These are phyloP conservation scores for Lycium ferocissimum DNA, from an alignment of 257 asterid genomes.

Conservation along the genomic window DNA sequence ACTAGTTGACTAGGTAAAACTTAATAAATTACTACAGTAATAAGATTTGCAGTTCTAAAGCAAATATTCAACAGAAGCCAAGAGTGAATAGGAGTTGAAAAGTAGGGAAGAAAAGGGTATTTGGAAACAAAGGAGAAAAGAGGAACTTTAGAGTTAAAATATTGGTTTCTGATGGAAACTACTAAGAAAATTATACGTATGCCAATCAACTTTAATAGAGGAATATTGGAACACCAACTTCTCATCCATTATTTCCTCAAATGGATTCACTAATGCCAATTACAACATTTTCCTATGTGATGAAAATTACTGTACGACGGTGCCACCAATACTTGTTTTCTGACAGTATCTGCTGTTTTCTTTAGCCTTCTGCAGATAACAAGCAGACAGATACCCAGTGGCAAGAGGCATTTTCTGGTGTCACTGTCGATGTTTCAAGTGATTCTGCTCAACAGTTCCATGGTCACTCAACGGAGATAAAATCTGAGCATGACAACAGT, in stretches of 20 bases:
- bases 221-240: background rate
- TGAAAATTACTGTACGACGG: background rate
- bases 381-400: slow-evolving; percentile 36
- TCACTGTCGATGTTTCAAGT: slow-evolving; percentile 33
- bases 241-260: slow-evolving; percentile 6
- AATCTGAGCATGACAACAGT: slow-evolving; percentile 35
- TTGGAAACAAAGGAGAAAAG: background rate
- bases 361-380: slow-evolving; percentile 44
- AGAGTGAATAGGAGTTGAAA: background rate
- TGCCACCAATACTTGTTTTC: slow-evolving; percentile 5
- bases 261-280: background rate
- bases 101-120: slow-evolving; percentile 3
- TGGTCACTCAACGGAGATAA: slow-evolving; percentile 32
- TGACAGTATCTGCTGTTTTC: slow-evolving; percentile 34
- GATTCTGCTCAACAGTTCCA: slow-evolving; percentile 34
- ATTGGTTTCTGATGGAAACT: background rate
- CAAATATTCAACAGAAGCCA: too few relatives aligned
- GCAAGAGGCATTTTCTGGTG: slow-evolving; percentile 37
- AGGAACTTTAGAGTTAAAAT: background rate
- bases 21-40: too few relatives aligned
- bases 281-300: background rate
- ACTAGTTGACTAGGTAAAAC: too few relatives aligned
- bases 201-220: background rate
- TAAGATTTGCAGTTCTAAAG: too few relatives aligned
- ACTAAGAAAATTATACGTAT: background rate